Evolutionary conservation across 805 yeast genomes (phyloP).

Genomic region (Wickerhamomyces chambardii): DNA sequence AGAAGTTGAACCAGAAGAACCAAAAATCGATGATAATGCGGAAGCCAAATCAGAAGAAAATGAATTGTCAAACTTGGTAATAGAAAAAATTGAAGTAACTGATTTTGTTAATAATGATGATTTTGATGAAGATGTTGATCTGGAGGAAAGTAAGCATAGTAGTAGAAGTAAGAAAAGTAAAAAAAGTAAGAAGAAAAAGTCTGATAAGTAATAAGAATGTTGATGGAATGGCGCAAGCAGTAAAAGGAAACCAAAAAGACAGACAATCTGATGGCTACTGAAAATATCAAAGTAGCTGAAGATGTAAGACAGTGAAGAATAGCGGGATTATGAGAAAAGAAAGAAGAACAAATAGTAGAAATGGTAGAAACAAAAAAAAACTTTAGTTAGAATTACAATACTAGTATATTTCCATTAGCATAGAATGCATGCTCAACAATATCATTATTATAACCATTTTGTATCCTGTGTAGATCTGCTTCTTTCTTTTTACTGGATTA

Average conservation of each 20-base stretch:
- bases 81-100: conserved; percentile 34
- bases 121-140: conserved; percentile 1
- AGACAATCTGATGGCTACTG: too few relatives aligned
- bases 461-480: too few relatives aligned
- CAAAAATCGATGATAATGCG: conserved; percentile 5
- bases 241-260: conserved; percentile 6
- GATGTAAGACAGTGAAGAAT: conserved; percentile 4
- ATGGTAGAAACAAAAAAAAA: too few relatives aligned
- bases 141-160: conserved; percentile 6
- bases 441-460: too few relatives aligned
- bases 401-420: too few relatives aligned
- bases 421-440: too few relatives aligned
- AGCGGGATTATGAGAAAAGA: neutral
- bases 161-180: conserved; percentile 9
- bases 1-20: conserved; percentile 11
- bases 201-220: conserved; percentile 7
- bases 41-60: too few relatives aligned
- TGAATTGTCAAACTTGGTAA: conserved; percentile 20
- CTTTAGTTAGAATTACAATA: too few relatives aligned
- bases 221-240: conserved; percentile 5
- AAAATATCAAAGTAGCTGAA: neutral
- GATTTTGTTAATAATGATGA: conserved; percentile 16
- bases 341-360: conserved; percentile 5
- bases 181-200: conserved; percentile 10
- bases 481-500: too few relatives aligned